These are phyloP conservation scores for Eutrema japonicum DNA, from an alignment of 345 rosid species.

Conservation along the genomic window DNA sequence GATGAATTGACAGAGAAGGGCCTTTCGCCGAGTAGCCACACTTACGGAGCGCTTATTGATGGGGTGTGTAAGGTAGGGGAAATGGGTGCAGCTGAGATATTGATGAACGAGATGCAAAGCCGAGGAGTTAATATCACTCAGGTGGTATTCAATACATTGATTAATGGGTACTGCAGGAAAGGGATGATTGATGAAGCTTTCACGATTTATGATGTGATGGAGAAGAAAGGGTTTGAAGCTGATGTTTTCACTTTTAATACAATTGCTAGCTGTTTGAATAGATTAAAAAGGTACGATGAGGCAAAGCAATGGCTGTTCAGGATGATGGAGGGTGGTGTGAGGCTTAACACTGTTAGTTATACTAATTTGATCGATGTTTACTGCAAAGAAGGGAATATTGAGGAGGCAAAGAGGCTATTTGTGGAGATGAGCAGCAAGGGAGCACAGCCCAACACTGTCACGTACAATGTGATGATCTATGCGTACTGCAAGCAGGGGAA, in stretches of 20 bases:
- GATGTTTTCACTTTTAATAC: slow-evolving; percentile 67
- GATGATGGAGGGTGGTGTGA: slow-evolving; percentile 59
- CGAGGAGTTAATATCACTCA: slow-evolving; percentile 53
- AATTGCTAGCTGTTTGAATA: slow-evolving; percentile 66
- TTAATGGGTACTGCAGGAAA: slow-evolving; percentile 69
- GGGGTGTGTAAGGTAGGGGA: slow-evolving; percentile 83
- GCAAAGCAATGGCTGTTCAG: slow-evolving; percentile 66
- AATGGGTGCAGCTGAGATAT: slow-evolving; percentile 73
- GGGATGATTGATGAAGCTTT: slow-evolving; percentile 79
- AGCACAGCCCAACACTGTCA: slow-evolving; percentile 53
- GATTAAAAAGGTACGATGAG: slow-evolving; percentile 60
- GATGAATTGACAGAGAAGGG: slow-evolving; percentile 76
- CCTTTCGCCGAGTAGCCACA: slow-evolving; percentile 59
- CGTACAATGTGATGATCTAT: slow-evolving; percentile 72
- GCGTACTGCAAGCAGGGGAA: slow-evolving; percentile 71
- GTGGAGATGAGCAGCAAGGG: slow-evolving; percentile 63
- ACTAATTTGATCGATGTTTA: slow-evolving; percentile 73
- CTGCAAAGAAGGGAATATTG: slow-evolving; percentile 81
- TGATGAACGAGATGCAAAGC: slow-evolving; percentile 76
- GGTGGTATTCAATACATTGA: slow-evolving; percentile 68
- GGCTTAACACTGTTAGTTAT: slow-evolving; percentile 59
- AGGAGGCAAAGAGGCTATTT: slow-evolving; percentile 72
- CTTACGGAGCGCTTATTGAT: slow-evolving; percentile 72
- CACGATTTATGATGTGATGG: slow-evolving; percentile 56
- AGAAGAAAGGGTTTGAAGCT: slow-evolving; percentile 66